These are phyloP conservation scores for Triticum dicoccoides DNA, from an alignment of 176 grass and related monocot species.

Conservation along the genomic window DNA sequence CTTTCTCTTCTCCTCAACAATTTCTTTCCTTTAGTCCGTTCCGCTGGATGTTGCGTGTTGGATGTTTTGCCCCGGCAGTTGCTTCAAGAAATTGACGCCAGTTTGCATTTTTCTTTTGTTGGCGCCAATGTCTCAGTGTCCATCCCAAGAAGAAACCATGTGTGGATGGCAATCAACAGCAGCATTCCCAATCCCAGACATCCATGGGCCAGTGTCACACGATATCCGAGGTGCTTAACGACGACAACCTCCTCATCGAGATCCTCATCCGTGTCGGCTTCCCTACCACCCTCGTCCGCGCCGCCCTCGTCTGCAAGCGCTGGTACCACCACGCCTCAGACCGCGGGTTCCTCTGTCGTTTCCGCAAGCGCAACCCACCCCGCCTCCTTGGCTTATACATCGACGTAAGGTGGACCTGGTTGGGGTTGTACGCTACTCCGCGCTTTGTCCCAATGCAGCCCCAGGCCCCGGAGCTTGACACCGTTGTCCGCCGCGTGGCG, in stretches of 20 bases:
- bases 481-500: background rate
- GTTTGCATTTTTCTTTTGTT: background rate
- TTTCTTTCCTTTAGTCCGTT: background rate
- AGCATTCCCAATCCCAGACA: background rate
- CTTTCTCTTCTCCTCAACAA: background rate
- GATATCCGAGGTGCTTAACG: background rate
- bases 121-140: background rate
- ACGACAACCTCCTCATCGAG: background rate
- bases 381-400: background rate
- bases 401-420: background rate
- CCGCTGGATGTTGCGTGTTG: background rate
- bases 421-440: background rate
- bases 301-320: background rate
- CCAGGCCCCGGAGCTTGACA: background rate
- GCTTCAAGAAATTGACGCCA: background rate
- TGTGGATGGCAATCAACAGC: background rate
- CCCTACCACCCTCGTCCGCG: background rate
- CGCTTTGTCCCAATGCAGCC: background rate
- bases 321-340: background rate
- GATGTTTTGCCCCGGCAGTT: background rate
- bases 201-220: background rate
- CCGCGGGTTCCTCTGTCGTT: background rate
- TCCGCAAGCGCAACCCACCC: background rate
- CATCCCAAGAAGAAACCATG: background rate
- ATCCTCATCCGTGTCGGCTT: background rate